These are phyloP conservation scores for Aspergillus diversus DNA, from an alignment of 495 filamentous ascomycete genomes.

Conservation along the genomic window DNA sequence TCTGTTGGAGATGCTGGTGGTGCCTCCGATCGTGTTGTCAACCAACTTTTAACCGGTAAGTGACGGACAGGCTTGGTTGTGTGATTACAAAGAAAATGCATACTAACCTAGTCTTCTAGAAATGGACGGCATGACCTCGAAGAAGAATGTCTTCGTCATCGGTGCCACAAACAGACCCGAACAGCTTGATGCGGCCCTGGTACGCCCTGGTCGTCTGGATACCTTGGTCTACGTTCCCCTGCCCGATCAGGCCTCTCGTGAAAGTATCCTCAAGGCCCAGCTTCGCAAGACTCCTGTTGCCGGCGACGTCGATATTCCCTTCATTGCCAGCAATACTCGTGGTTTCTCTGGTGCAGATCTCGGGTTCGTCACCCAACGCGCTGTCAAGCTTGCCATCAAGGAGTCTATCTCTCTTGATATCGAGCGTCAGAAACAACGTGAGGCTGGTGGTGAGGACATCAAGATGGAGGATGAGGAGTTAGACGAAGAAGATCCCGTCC, in stretches of 20 bases:
- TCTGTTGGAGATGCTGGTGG: conserved; percentile 96
- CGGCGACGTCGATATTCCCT: conserved; percentile 80
- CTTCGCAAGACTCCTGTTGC: conserved; percentile 97
- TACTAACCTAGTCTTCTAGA: conserved; percentile 61
- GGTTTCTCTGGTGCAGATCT: conserved; percentile 99
- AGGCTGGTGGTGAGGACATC: conserved; percentile 79
- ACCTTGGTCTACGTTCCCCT: conserved; percentile 97
- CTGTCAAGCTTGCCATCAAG: conserved; percentile 99
- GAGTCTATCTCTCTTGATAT: conserved; percentile 90
- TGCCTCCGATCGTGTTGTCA: conserved; percentile 98
- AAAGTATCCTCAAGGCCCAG: conserved; percentile 89
- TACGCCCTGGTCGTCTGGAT: conserved; percentile 97
- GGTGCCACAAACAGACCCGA: conserved; percentile 98
- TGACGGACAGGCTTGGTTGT: conserved; percentile 20
- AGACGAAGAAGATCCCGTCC: conserved; percentile 91
- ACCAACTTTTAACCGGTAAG: conserved; percentile 97
- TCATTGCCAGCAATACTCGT: conserved; percentile 96
- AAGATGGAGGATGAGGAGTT: conserved; percentile 75
- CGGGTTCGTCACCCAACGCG: conserved; percentile 97
- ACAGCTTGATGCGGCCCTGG: conserved; percentile 95
- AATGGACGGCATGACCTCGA: conserved; percentile 99
- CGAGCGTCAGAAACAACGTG: conserved; percentile 82
- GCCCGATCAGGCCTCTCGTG: conserved; percentile 85
- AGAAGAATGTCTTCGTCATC: conserved; percentile 99
- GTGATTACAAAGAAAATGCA: not conserved